Evolutionary conservation across 441 rosid species (phyloP).

Genomic region (Sinapis alba): DNA sequence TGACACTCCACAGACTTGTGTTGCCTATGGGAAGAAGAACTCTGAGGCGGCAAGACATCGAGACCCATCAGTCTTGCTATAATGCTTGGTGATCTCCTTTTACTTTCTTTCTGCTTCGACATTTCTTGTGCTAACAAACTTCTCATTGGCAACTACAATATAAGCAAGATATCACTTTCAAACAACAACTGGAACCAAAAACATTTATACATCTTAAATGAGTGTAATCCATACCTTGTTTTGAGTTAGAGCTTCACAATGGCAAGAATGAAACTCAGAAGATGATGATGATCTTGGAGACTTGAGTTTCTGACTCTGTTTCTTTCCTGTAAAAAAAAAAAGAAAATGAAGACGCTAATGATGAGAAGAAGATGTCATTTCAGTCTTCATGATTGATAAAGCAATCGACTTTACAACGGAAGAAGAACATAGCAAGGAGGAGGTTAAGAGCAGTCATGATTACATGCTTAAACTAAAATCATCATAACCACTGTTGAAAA

Average conservation of each 20-base stretch:
- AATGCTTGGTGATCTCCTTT: constrained; percentile 71
- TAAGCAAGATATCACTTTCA: constrained; percentile 33
- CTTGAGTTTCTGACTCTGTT: constrained; percentile 47
- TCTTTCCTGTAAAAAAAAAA: constrained; percentile 56
- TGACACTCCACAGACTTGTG: constrained; percentile 45
- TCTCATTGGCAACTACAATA: constrained; percentile 55
- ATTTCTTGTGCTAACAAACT: constrained; percentile 82
- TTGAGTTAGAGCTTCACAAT: constrained; percentile 46
- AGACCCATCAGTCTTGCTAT: constrained; percentile 97
- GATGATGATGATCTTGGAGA: constrained; percentile 42
- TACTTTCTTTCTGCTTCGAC: constrained; percentile 71
- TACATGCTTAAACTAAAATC: not conserved
- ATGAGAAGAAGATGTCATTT: constrained; percentile 3
- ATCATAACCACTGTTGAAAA: constrained; percentile 1
- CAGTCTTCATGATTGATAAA: constrained; percentile 17
- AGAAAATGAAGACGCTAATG: constrained; percentile 24
- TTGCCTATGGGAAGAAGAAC: constrained; percentile 45
- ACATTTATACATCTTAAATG: not conserved
- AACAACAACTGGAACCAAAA: constrained; percentile 23
- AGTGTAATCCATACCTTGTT: constrained; percentile 51
- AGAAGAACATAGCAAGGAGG: constrained; percentile 6
- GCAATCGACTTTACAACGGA: constrained; percentile 33
- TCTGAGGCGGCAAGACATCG: constrained; percentile 75
- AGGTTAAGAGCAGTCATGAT: not conserved
- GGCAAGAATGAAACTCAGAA: constrained; percentile 57